phyloP scores from a whole-genome alignment of 139 green algal species.

The Gonium pectorale region DNA sequence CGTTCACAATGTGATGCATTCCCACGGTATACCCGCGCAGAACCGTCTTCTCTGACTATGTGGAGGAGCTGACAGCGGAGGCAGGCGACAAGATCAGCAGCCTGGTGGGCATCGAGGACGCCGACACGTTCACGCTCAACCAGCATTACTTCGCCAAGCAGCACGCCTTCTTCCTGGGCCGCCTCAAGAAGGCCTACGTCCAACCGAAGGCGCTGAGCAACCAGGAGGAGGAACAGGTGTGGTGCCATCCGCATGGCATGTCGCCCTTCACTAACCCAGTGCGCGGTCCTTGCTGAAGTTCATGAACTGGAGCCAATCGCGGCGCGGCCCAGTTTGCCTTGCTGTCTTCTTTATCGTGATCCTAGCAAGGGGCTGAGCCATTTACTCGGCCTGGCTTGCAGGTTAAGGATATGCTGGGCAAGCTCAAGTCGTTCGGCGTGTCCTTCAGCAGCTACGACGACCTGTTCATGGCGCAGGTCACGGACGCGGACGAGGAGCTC shows the following conservation, averaged over 20 bases:
- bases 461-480: conserved; percentile 7
- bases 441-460: neutral
- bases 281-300: no score
- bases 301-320: neutral
- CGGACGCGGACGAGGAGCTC: conserved; percentile 39
- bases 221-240: neutral
- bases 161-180: neutral
- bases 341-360: neutral
- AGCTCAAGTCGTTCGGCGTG: neutral
- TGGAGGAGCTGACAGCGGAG: neutral
- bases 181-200: conserved; percentile 32
- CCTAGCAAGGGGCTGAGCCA: no score
- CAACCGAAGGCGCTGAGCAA: no score
- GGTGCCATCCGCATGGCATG: neutral
- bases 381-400: no score
- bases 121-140: conserved; percentile 39
- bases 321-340: neutral
- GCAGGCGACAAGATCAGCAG: neutral
- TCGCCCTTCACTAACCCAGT: neutral
- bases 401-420: neutral
- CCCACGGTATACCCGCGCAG: no score
- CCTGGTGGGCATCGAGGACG: neutral
- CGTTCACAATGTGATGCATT: neutral
- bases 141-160: neutral
- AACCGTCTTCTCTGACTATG: neutral